Conservation (phyloP, 345 rosid species). For the Corchorus capsularis region DNA sequence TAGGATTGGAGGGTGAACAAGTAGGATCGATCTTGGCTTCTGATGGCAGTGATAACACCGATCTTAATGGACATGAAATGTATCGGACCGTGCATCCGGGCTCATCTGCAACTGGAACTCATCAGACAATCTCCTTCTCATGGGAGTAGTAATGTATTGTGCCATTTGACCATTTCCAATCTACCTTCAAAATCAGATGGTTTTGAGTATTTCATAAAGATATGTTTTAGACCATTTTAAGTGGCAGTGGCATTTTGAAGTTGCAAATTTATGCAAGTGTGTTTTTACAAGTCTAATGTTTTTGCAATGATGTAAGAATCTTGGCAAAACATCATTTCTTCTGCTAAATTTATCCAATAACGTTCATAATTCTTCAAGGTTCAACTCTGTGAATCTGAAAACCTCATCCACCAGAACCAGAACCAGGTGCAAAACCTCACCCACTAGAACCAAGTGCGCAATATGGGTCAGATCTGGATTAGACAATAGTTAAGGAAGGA, state of each 20-base stretch:
- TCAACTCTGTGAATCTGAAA: no score
- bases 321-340: background rate
- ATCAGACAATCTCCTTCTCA: slow-evolving; percentile 53
- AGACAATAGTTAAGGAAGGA: no score
- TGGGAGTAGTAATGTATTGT: slow-evolving; percentile 49
- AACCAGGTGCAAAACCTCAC: no score
- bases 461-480: no score
- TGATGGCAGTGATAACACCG: slow-evolving; percentile 30
- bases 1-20: slow-evolving; percentile 36
- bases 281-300: slow-evolving; percentile 5
- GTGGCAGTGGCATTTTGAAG: background rate
- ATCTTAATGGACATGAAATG: slow-evolving; percentile 33
- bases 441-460: no score
- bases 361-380: no score
- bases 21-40: slow-evolving; percentile 33
- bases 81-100: slow-evolving; percentile 40
- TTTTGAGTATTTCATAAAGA: background rate
- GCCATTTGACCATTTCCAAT: slow-evolving; percentile 18
- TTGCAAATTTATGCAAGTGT: background rate
- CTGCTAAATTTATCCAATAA: background rate
- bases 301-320: background rate
- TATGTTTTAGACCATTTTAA: no score
- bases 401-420: no score
- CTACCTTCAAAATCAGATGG: slow-evolving; percentile 6
- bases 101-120: slow-evolving; percentile 45